phyloP scores from a whole-genome alignment of 2,329 filamentous ascomycete genomes.

The Dichotomopilus funicola region DNA sequence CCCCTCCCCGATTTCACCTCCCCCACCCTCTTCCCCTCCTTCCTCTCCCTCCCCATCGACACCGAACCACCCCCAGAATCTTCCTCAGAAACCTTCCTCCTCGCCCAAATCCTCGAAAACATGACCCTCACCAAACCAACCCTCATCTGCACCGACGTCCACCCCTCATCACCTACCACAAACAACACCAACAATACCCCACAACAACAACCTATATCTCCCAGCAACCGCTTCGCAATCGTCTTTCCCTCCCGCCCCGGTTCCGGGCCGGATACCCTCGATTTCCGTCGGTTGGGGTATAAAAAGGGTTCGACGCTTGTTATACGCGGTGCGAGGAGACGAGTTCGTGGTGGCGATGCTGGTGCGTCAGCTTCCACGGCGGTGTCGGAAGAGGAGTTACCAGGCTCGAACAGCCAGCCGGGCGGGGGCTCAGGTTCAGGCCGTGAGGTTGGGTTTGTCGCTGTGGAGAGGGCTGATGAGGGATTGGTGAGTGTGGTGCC shows the following conservation, averaged over 20 bases:
- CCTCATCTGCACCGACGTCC: slow-evolving; percentile 36
- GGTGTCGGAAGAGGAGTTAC: background rate
- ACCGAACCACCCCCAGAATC: slow-evolving; percentile 6
- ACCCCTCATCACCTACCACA: no score
- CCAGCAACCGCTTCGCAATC: slow-evolving; percentile 37
- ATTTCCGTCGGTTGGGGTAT: slow-evolving; percentile 29
- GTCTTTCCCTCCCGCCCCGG: slow-evolving; percentile 33
- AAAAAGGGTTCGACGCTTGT: slow-evolving; percentile 36
- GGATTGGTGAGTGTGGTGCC: slow-evolving; percentile 32
- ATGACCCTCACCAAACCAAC: slow-evolving; percentile 46
- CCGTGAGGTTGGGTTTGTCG: slow-evolving; percentile 28
- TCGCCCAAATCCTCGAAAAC: slow-evolving; percentile 41
- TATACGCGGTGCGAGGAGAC: slow-evolving; percentile 28
- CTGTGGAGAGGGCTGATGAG: slow-evolving; percentile 14
- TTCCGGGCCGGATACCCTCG: slow-evolving; percentile 28
- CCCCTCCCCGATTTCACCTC: slow-evolving; percentile 30
- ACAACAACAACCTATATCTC: no score
- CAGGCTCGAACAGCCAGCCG: no score
- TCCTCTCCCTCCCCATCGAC: slow-evolving; percentile 26
- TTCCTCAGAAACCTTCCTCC: slow-evolving; percentile 28
- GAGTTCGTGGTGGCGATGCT: no score
- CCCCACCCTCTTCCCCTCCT: slow-evolving; percentile 30
- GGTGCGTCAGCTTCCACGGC: background rate
- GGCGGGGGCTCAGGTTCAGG: background rate
- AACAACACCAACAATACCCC: no score